Base-by-base conservation (phyloP, 164 flowering plant species). In the Stephania japonica region DNA sequence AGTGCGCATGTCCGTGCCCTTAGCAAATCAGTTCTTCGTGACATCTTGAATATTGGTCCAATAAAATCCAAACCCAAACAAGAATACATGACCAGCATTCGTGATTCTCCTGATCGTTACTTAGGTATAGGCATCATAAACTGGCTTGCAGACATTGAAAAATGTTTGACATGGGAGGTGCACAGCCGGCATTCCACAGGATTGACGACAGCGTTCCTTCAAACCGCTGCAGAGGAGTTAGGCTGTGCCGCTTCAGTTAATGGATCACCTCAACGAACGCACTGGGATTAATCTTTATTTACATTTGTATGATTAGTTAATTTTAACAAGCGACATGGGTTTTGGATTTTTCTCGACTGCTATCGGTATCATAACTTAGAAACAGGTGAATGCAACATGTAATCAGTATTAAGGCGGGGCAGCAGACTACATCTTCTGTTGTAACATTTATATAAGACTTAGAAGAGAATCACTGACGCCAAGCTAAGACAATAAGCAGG, bases 1-100 rank as follows among this genome's bases (percentile, higher is more conserved):
- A 94, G 97, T 81, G 97, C 98, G 18, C 97, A 90, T 80, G 97
- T 94, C 65, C 97, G 98, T 32, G 92, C 98, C 32, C 87, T 94
- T 41, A 92, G 99, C 88, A 89, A 76, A 19, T 94, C 97, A 24
- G 94, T 94, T 71, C 94, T 94, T 44, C 92, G 97, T 3, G 91
- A 87, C 53, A 87, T 94, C 61, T 72, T 86, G 75, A 81, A 78
- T 50, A 81, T 84, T 16, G 84, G 86, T 68, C 78, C 92, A 38
- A 50, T 79, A 12, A 79, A 81, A 68, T 65, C 86, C 32, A 77
- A 26, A 24, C 42, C 70, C 26, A 80, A 80, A 74, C 80, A 72
- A 73, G 80, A 44, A 64, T 84, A 75, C 13, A 74, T 27, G 70
- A 81, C 83, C 61, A 84, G 82, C 63, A 80, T 72, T 27, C 81